Evolutionary conservation across 192 early-diverging fungal genomes (phyloP), one percentile per base, ranked within the genome.

Genomic region (Backusella circina): DNA sequence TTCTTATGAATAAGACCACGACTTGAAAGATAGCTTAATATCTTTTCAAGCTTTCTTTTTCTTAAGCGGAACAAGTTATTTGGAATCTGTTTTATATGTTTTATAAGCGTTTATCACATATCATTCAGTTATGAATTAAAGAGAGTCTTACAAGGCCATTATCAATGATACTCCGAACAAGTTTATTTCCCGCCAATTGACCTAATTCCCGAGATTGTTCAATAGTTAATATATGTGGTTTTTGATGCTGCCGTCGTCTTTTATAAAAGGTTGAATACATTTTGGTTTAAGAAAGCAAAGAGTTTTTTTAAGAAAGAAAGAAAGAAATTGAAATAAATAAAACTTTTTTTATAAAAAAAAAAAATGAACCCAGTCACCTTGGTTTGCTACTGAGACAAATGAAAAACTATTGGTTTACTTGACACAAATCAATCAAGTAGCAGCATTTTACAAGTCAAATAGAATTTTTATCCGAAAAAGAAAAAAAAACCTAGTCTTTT

Each of bases 161-260:
- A 36, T 68, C 67, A 37, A 36, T 35, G 32, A 68, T 35, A 68
- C 36, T 33, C 67, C 36, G 32, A 23, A 68, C 32, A 23, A 68
- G 33, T 68, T 68, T 68, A 23, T 68, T 68, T 68, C 67, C 67
- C 10, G 32, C 33, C 35, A 68, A 35, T 68, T 68, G 67, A 36
- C 67, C 67, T 68, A 68, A 36, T 68, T 68, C 67, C 21, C 67
- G 67, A 23, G 67, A 68, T 21, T 68, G 67, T 38, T 68, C 67
- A 68, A 68, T 68, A n/a, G 67, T 68, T 23, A 68, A 21, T 33
- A 68, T 68, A 38, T 68, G 67, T 1, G 67, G 67, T 68, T 68
- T 68, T 68, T 68, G 67, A 12, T 36, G 67, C 2, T 38, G 33
- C 35, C 67, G 32, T 68, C 67, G 32, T 68, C 33, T 35, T 36